phyloP scores from a whole-genome alignment of 106 monocot species.

The Allium cepa region DNA sequence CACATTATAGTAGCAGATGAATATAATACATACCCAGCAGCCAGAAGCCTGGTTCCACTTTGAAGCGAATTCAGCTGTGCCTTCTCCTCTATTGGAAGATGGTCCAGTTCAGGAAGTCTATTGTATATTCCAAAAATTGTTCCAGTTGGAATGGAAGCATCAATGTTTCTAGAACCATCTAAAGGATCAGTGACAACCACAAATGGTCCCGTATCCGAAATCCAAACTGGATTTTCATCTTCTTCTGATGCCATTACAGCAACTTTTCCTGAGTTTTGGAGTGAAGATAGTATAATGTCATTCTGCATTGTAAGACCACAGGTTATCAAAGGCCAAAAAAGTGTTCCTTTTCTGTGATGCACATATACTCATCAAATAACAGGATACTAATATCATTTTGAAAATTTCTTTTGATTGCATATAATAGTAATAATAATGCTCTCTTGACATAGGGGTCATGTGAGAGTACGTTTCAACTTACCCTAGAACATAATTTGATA shows the following conservation, averaged over 20 bases:
- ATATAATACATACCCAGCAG: slow-evolving; percentile 88
- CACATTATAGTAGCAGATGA: slow-evolving; percentile 94
- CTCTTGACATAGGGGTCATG: too few species aligned
- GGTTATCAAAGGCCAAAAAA: background rate
- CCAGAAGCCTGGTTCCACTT: slow-evolving; percentile 70
- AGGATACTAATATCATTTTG: background rate
- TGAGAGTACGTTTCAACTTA: too few species aligned
- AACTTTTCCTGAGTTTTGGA: slow-evolving; percentile 69
- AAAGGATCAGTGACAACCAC: slow-evolving; percentile 90
- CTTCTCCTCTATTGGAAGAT: slow-evolving; percentile 73
- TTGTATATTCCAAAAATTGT: slow-evolving; percentile 94
- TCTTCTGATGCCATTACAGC: slow-evolving; percentile 96
- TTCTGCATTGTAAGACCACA: slow-evolving; percentile 38
- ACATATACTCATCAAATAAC: too few species aligned
- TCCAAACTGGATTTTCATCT: slow-evolving; percentile 72
- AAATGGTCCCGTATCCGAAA: slow-evolving; percentile 60
- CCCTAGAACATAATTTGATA: too few species aligned
- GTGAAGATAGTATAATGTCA: slow-evolving; percentile 78
- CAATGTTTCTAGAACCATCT: slow-evolving; percentile 98
- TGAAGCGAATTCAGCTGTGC: slow-evolving; percentile 88
- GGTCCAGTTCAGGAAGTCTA: slow-evolving; percentile 70
- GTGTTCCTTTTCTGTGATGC: too few species aligned
- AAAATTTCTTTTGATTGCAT: background rate
- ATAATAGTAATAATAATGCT: too few species aligned
- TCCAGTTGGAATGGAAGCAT: slow-evolving; percentile 95